phyloP scores from a whole-genome alignment of 305 asterid species.

The Fraxinus velutina region DNA sequence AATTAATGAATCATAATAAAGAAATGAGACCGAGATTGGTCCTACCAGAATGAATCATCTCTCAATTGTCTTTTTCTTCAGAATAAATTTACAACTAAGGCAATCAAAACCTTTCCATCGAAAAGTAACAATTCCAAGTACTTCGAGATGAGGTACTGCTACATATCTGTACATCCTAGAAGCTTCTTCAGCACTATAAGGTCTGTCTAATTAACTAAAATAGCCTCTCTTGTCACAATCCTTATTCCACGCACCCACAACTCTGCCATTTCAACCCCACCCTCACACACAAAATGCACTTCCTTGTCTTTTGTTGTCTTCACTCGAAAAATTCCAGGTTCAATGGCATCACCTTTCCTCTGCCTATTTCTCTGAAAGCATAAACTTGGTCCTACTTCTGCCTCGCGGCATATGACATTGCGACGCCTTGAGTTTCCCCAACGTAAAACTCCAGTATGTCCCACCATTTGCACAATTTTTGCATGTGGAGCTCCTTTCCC shows the following conservation, averaged over 20 bases:
- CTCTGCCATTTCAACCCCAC: slow-evolving; percentile 68
- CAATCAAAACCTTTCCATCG: slow-evolving; percentile 24
- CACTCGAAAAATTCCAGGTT: slow-evolving; percentile 61
- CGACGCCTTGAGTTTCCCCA: slow-evolving; percentile 72
- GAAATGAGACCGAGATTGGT: neutral
- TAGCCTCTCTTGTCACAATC: slow-evolving; percentile 48
- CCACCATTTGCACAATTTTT: slow-evolving; percentile 51
- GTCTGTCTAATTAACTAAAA: slow-evolving; percentile 26
- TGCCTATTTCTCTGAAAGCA: slow-evolving; percentile 46
- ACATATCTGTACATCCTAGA: slow-evolving; percentile 34
- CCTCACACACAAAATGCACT: slow-evolving; percentile 74
- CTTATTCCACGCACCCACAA: slow-evolving; percentile 86
- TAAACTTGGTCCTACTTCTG: slow-evolving; percentile 54
- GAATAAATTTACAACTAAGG: slow-evolving; percentile 26
- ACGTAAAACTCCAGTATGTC: slow-evolving; percentile 41
- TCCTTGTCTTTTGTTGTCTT: slow-evolving; percentile 60
- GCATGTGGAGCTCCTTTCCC: slow-evolving; percentile 71
- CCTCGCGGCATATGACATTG: slow-evolving; percentile 62
- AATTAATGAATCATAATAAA: neutral
- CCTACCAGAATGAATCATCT: neutral
- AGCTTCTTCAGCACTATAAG: neutral
- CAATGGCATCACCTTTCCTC: slow-evolving; percentile 47
- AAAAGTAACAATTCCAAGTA: slow-evolving; percentile 15
- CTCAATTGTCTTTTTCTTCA: neutral
- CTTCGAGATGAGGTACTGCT: slow-evolving; percentile 46